phyloP scores from a whole-genome alignment of 345 rosid genomes.

The Dipteronia dyeriana region DNA sequence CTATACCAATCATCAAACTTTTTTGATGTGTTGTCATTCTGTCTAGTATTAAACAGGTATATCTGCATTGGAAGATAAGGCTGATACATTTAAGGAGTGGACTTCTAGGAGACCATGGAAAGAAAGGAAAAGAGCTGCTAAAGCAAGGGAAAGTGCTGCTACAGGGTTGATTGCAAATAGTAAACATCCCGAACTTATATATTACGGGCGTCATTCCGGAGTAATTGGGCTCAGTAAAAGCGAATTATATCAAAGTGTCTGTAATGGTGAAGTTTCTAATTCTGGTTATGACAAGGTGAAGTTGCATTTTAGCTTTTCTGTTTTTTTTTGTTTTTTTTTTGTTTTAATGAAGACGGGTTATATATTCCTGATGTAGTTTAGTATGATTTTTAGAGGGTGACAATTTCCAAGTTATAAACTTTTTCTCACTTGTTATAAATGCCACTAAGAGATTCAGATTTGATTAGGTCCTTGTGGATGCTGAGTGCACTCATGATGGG shows the following conservation, averaged over 20 bases:
- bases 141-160: conserved; percentile 38
- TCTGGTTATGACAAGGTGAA: conserved; percentile 84
- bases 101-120: conserved; percentile 81
- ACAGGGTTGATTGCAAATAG: conserved; percentile 27
- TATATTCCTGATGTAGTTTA: not conserved
- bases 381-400: not conserved
- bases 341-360: not conserved
- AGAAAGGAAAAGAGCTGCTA: conserved; percentile 74
- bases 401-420: not conserved
- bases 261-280: conserved; percentile 33
- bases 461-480: conserved; percentile 92
- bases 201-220: conserved; percentile 76
- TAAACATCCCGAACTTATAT: conserved; percentile 66
- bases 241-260: conserved; percentile 46
- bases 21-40: conserved; percentile 33
- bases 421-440: not conserved
- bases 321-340: not conserved
- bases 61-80: conserved; percentile 38
- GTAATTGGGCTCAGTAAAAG: conserved; percentile 61
- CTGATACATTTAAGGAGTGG: conserved; percentile 63
- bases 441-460: conserved; percentile 20
- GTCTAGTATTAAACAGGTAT: conserved; percentile 58
- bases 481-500: conserved; percentile 99
- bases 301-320: not conserved
- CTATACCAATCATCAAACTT: not conserved